Evolutionary conservation across 495 filamentous ascomycete species (phyloP).

Genomic region (Astrothelium subdiscretum): DNA sequence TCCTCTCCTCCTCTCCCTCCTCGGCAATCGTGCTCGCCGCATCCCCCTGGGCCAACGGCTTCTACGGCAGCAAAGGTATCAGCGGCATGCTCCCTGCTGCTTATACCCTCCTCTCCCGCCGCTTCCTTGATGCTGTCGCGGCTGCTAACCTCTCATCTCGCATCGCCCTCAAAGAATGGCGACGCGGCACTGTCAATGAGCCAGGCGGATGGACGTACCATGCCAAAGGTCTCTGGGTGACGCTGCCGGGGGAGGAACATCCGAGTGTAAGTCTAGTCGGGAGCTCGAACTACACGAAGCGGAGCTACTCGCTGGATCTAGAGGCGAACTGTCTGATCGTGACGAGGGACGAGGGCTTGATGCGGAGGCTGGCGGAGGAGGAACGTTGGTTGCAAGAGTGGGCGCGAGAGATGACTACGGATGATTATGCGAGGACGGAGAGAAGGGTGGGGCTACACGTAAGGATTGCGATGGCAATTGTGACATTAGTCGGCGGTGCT

Average conservation of each 20-base stretch:
- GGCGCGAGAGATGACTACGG: slow-evolving; percentile 49
- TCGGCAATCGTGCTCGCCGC: slow-evolving; percentile 81
- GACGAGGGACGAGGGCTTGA: slow-evolving; percentile 64
- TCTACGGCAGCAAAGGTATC: slow-evolving; percentile 79
- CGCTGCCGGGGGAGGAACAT: slow-evolving; percentile 39
- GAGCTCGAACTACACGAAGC: slow-evolving; percentile 90
- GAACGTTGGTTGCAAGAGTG: slow-evolving; percentile 65
- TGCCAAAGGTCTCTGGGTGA: slow-evolving; percentile 92
- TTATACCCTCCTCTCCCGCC: slow-evolving; percentile 75
- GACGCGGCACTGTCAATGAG: slow-evolving; percentile 64
- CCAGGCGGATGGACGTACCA: slow-evolving; percentile 93
- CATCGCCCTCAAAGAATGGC: slow-evolving; percentile 82
- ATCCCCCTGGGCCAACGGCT: slow-evolving; percentile 91
- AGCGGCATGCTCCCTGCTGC: slow-evolving; percentile 82
- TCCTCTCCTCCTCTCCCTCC: slow-evolving; percentile 56
- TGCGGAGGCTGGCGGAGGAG: slow-evolving; percentile 62
- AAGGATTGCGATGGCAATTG: slow-evolving; percentile 79
- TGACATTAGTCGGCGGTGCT: slow-evolving; percentile 31
- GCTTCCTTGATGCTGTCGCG: slow-evolving; percentile 64
- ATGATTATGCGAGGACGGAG: slow-evolving; percentile 69
- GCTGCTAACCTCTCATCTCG: slow-evolving; percentile 43
- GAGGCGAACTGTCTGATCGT: slow-evolving; percentile 79
- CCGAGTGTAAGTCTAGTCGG: slow-evolving; percentile 78
- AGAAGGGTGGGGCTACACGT: slow-evolving; percentile 78
- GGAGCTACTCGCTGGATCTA: slow-evolving; percentile 82